Evolutionary conservation across 1,139 yeast genomes (phyloP).

Genomic region (Hemisphaericaspora subhashii): DNA sequence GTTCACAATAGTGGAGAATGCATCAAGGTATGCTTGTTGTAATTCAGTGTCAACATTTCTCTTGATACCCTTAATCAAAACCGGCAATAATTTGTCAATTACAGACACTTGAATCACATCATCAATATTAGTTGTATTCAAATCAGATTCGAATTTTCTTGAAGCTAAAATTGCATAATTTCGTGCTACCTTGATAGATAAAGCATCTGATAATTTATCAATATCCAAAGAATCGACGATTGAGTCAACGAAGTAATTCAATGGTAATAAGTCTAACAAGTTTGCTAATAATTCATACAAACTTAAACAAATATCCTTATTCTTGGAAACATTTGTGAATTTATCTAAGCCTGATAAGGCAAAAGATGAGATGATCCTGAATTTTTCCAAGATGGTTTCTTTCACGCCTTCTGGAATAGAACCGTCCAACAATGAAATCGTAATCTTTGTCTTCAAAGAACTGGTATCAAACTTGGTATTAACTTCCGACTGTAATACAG

Average conservation of each 20-base stretch:
- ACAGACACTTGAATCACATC: conserved; percentile 44
- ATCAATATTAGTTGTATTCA: conserved; percentile 39
- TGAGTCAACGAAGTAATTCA: conserved; percentile 67
- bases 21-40: conserved; percentile 69
- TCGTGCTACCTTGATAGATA: conserved; percentile 42
- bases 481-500: conserved; percentile 11
- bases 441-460: conserved; percentile 57
- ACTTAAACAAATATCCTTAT: conserved; percentile 23
- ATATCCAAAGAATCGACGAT: conserved; percentile 57
- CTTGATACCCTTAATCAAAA: conserved; percentile 46
- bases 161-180: conserved; percentile 63
- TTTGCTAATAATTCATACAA: conserved; percentile 55
- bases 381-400: conserved; percentile 35
- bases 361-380: conserved; percentile 44
- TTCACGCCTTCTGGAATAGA: conserved; percentile 30
- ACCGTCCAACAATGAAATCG: conserved; percentile 54
- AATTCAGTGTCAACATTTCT: conserved; percentile 45
- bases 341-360: conserved; percentile 38
- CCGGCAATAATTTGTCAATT: conserved; percentile 44
- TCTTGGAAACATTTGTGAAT: conserved; percentile 21
- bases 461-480: conserved; percentile 35
- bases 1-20: conserved; percentile 60
- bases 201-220: conserved; percentile 35
- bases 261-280: conserved; percentile 70
- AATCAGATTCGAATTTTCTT: conserved; percentile 67